phyloP scores from a whole-genome alignment of 805 yeast species.

The Ogataea zsoltii region DNA sequence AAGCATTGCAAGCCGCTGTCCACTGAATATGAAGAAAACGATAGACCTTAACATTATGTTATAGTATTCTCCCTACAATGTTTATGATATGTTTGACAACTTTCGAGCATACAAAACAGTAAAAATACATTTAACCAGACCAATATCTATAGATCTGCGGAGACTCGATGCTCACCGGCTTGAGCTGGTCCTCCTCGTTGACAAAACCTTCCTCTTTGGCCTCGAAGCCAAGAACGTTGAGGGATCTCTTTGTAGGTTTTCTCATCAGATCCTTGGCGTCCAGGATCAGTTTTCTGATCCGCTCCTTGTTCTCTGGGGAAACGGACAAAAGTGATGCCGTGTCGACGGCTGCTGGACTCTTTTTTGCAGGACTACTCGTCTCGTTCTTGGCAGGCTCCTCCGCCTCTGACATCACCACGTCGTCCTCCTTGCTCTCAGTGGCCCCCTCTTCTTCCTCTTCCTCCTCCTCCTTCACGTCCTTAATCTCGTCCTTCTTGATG shows the following conservation, averaged over 20 bases:
- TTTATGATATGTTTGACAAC: conserved; percentile 9
- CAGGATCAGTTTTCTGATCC: conserved; percentile 24
- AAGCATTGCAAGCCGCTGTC: conserved; percentile 81
- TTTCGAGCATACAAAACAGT: conserved; percentile 3
- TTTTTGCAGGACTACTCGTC: too few species aligned
- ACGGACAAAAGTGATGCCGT: conserved; percentile 6
- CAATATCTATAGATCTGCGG: conserved; percentile 67
- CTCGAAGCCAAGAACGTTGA: conserved; percentile 33
- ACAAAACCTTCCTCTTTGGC: conserved; percentile 21
- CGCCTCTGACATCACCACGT: background rate
- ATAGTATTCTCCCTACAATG: conserved; percentile 8
- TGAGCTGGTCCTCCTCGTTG: conserved; percentile 40
- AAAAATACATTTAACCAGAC: conserved; percentile 47
- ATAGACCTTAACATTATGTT: conserved; percentile 6
- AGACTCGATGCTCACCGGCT: conserved; percentile 60
- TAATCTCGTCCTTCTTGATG: conserved; percentile 1
- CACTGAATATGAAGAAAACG: conserved; percentile 11
- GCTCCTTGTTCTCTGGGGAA: conserved; percentile 15
- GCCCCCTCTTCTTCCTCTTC: too few species aligned
- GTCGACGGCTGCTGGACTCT: too few species aligned
- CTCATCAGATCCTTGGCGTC: conserved; percentile 31
- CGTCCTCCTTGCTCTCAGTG: background rate
- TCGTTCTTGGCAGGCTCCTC: conserved; percentile 5
- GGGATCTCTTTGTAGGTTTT: conserved; percentile 35
- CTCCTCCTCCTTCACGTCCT: conserved; percentile 1